Base-by-base conservation (phyloP, 108 stramenopile species). In the Bacterosira constricta region DNA sequence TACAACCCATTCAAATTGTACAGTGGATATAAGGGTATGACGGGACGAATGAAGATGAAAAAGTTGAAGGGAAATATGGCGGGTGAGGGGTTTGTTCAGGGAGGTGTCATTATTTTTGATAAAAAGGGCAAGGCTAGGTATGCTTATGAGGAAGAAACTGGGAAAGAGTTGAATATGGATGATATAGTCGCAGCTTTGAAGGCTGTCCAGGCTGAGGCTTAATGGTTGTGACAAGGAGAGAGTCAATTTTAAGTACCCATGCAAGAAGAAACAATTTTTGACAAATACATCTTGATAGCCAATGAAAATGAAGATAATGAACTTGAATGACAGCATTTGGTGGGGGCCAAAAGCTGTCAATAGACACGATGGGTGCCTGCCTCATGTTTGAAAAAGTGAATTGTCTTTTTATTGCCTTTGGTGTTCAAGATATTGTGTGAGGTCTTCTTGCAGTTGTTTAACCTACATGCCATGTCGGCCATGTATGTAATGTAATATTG, bases 21-120 rank as follows among this genome's bases (percentile, higher is more conserved):
- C 49, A 54, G 46, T 7, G 64, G 67, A 11, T 69, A 78, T 58
- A 70, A 80, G 54, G 69, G 69, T 0, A 68, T 88, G 66, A 70
- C 50, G 2, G 11, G 41, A 0, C 56, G 87, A 23, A 44, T 77
- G 45, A 75, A 47, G 49, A 74, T 51, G 31, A 92, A 93, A 63
- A 73, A 81, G 3, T 38, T 96, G 15, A 63, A 87, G 38, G 90
- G 90, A n/a, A 96, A 93, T 65, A 26, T 88, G 63, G 65, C 56
- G 26, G 95, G 95, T 21, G 95, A 96, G 63, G 95, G 95, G 12
- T 29, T 90, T 47, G 76, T 79, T 32, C 82, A 85, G 49, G 95
- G 95, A 32, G 95, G 95, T 27, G 21, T 96, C 27, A 69, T 96
- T 7, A 62, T 96, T 31, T 88, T 93, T 76, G 89, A 73, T 35